These are phyloP conservation scores for Aspergillus versicolor DNA, from an alignment of 2,329 filamentous ascomycete species.

Conservation along the genomic window DNA sequence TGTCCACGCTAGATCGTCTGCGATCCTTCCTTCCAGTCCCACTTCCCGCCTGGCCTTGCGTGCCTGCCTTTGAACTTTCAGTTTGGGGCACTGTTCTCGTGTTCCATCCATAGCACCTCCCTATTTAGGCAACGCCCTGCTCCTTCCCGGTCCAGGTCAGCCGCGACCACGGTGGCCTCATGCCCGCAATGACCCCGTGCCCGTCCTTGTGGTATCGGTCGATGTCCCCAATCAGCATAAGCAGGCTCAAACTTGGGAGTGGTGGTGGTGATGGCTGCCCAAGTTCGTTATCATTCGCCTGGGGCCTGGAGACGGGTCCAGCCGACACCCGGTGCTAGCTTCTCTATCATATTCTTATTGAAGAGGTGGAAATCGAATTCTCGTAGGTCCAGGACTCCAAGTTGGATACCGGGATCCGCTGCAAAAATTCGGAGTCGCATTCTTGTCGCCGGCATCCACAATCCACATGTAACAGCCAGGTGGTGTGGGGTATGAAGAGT, in stretches of 20 bases:
- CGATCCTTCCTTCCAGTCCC: not conserved
- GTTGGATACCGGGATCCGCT: not conserved
- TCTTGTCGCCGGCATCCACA: not conserved
- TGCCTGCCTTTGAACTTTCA: not conserved
- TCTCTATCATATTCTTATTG: not conserved
- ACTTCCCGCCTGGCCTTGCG: not conserved
- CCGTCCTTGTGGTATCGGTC: not conserved
- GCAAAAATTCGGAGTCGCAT: not conserved
- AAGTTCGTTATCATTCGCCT: not conserved
- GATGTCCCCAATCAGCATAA: not conserved
- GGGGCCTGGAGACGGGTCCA: not conserved
- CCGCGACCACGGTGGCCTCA: not conserved
- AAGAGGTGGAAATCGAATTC: not conserved
- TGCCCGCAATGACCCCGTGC: not conserved
- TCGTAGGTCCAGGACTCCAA: not conserved
- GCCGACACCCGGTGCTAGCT: not conserved
- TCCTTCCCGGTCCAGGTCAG: not conserved
- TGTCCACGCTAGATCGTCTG: not conserved
- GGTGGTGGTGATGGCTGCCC: no score
- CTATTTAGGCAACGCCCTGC: not conserved
- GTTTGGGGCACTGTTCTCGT: not conserved
- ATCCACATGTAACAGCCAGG: not conserved
- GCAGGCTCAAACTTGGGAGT: not conserved
- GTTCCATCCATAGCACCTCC: not conserved
- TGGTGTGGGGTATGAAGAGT: not conserved